A percentile compares a stretch with the other conserved stretches of the same genome.
These are phyloP conservation scores for Escovopsis sp. DNA, from an alignment of 2,329 filamentous ascomycete genomes.

Conservation along the genomic window DNA sequence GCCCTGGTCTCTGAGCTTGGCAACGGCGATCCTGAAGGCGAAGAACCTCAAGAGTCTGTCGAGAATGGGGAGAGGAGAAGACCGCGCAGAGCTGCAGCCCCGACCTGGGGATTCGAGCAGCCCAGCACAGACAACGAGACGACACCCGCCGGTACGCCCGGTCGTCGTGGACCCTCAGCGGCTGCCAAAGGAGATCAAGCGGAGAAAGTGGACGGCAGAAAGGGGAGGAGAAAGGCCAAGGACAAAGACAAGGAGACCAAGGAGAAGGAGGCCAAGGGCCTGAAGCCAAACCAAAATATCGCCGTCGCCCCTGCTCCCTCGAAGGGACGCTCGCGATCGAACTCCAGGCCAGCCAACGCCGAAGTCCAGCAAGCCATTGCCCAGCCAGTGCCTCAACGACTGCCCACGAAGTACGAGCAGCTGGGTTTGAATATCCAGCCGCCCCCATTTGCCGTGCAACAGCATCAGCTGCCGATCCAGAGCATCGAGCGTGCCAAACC, in stretches of 20 bases:
- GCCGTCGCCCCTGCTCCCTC: slow-evolving; percentile 25
- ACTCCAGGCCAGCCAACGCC: slow-evolving; percentile 32
- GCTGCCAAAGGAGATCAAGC: slow-evolving; percentile 26
- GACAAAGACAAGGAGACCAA: slow-evolving; percentile 12
- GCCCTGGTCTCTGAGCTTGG: slow-evolving; percentile 53
- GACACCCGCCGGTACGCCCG: slow-evolving; percentile 43
- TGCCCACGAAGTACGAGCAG: slow-evolving; percentile 30
- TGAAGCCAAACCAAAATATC: slow-evolving; percentile 28
- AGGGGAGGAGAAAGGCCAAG: slow-evolving; percentile 24
- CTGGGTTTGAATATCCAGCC: slow-evolving; percentile 26
- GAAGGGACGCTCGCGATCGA: slow-evolving; percentile 40
- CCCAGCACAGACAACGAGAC: slow-evolving; percentile 44
- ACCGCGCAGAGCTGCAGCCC: slow-evolving; percentile 51
- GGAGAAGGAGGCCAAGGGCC: slow-evolving; percentile 18
- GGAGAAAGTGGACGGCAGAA: slow-evolving; percentile 31
- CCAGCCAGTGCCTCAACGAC: slow-evolving; percentile 23
- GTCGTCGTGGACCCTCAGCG: slow-evolving; percentile 30
- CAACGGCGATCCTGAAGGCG: slow-evolving; percentile 41
- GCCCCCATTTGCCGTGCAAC: slow-evolving; percentile 23
- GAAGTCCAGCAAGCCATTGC: slow-evolving; percentile 27
- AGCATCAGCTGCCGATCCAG: slow-evolving; percentile 12
- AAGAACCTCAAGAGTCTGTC: slow-evolving; percentile 39
- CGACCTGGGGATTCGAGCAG: slow-evolving; percentile 55
- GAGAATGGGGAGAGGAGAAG: slow-evolving; percentile 47
- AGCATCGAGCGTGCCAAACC: slow-evolving; percentile 22